A percentile compares a stretch with the other conserved stretches of the same genome.
Evolutionary conservation across 1,284 basidiomycete genomes (phyloP).

Genomic region (Cronartium ribicola): DNA sequence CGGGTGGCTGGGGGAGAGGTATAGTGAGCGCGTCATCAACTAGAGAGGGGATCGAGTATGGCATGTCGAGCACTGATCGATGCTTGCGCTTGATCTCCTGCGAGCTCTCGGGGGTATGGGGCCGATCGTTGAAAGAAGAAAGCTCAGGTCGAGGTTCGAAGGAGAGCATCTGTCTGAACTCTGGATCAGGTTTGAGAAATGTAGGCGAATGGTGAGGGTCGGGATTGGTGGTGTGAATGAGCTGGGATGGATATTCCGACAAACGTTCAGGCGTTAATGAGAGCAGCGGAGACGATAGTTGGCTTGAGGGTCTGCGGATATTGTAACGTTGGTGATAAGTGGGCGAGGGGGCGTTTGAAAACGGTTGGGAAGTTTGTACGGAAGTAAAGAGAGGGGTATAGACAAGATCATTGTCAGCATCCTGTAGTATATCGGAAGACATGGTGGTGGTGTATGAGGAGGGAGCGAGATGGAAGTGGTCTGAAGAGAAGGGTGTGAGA

Average conservation of each 20-base stretch:
- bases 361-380: not conserved
- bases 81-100: not conserved
- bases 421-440: not conserved
- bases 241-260: not conserved
- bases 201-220: not conserved
- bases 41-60: not conserved
- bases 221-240: not conserved
- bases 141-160: not conserved
- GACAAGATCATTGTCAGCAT: not conserved
- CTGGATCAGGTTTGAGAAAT: not conserved
- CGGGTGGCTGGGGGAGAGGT: not conserved
- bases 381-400: slow-evolving; percentile 4
- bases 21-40: not conserved
- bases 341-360: not conserved
- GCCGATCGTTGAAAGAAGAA: not conserved
- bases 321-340: not conserved
- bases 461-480: not conserved
- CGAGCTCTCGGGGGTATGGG: not conserved
- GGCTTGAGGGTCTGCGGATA: not conserved
- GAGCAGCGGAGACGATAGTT: not conserved
- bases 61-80: not conserved
- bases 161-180: slow-evolving; percentile 1
- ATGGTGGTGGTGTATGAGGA: not conserved
- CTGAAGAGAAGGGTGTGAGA: not conserved
- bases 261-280: not conserved